Conservation (phyloP, 805 yeast species). For the Groenewaldozyma salmanticensis region DNA sequence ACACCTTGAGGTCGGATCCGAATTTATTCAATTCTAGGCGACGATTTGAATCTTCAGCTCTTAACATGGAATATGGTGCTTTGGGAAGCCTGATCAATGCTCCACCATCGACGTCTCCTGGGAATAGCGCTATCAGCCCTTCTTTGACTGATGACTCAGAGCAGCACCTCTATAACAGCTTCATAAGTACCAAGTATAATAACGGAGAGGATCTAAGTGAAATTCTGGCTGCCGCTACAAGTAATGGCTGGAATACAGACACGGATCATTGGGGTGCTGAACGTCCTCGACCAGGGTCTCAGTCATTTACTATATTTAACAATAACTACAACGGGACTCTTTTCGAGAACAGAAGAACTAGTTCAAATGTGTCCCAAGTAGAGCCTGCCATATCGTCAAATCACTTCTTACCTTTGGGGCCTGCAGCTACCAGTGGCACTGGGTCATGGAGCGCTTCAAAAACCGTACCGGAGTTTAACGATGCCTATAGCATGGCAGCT, state of each 20-base stretch:
- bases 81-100: constrained; percentile 25
- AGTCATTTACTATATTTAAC: background rate
- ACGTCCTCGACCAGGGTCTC: background rate
- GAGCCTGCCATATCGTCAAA: background rate
- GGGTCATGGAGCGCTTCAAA: background rate
- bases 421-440: constrained; percentile 1
- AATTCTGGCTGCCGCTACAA: constrained; percentile 10
- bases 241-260: constrained; percentile 2
- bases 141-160: constrained; percentile 14
- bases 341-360: background rate
- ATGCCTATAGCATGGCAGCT: constrained; percentile 6
- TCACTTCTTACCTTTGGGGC: background rate
- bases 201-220: constrained; percentile 1
- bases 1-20: background rate
- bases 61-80: constrained; percentile 28
- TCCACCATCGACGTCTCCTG: constrained; percentile 1
- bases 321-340: background rate
- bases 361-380: background rate
- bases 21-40: background rate
- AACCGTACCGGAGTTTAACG: constrained; percentile 4
- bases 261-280: constrained; percentile 3
- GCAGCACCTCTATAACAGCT: constrained; percentile 1
- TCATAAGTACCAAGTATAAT: background rate
- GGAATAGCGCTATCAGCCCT: constrained; percentile 8
- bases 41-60: constrained; percentile 25